Conservation (phyloP, 257 asterid species). For the Nicotiana undulata region DNA sequence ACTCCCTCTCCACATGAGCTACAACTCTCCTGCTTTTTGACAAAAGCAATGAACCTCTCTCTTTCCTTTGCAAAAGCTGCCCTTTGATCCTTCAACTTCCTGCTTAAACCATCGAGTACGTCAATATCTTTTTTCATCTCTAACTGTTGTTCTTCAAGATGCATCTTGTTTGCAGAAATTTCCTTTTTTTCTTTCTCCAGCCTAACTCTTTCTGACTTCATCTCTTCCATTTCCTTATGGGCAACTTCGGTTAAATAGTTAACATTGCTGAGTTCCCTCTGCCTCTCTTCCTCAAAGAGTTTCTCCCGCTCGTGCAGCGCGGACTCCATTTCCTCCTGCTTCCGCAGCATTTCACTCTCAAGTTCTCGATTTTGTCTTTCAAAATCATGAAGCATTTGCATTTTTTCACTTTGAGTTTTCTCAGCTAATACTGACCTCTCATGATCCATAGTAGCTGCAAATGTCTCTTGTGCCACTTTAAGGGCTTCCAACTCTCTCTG, state of each 20-base stretch:
- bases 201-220: slow-evolving; percentile 51
- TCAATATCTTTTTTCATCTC: slow-evolving; percentile 86
- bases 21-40: slow-evolving; percentile 72
- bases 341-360: slow-evolving; percentile 50
- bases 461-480: slow-evolving; percentile 57
- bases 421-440: slow-evolving; percentile 63
- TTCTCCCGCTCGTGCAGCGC: slow-evolving; percentile 49
- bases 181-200: slow-evolving; percentile 70
- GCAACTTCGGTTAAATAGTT: slow-evolving; percentile 69
- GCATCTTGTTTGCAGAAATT: slow-evolving; percentile 57
- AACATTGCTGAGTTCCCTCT: slow-evolving; percentile 44
- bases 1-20: slow-evolving; percentile 57
- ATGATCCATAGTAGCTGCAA: slow-evolving; percentile 71
- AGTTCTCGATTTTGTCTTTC: slow-evolving; percentile 65
- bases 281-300: slow-evolving; percentile 57
- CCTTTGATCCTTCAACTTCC: slow-evolving; percentile 84
- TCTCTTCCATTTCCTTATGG: slow-evolving; percentile 76
- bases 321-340: slow-evolving; percentile 69
- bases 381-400: slow-evolving; percentile 53
- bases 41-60: slow-evolving; percentile 62
- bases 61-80: slow-evolving; percentile 75
- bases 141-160: slow-evolving; percentile 57
- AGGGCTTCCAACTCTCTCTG: slow-evolving; percentile 76
- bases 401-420: slow-evolving; percentile 48
- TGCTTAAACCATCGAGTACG: slow-evolving; percentile 68